phyloP scores from a whole-genome alignment of 805 yeast genomes.

The Starmerella asiatica region DNA sequence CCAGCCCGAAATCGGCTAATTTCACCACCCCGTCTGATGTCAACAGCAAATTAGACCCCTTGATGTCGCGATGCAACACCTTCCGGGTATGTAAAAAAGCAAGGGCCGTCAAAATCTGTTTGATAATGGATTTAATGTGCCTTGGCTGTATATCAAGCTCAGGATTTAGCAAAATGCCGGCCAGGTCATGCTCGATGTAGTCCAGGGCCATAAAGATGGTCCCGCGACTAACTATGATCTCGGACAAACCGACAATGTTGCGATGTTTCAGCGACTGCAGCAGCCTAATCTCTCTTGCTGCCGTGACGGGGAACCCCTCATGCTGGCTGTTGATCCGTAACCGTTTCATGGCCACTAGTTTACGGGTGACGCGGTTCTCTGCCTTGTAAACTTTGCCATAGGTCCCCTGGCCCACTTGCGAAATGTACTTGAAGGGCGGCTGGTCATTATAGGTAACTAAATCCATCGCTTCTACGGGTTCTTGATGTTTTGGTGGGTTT shows the following conservation, averaged over 20 bases:
- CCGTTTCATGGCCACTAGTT: slow-evolving; percentile 73
- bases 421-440: slow-evolving; percentile 49
- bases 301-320: slow-evolving; percentile 94
- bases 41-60: slow-evolving; percentile 81
- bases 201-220: slow-evolving; percentile 83
- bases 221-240: slow-evolving; percentile 69
- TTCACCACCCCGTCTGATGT: slow-evolving; percentile 64
- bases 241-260: slow-evolving; percentile 67
- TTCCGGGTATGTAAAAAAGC: slow-evolving; percentile 56
- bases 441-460: neutral
- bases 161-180: slow-evolving; percentile 74
- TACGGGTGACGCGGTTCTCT: slow-evolving; percentile 49
- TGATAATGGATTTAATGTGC: slow-evolving; percentile 66
- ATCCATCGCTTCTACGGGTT: slow-evolving; percentile 2
- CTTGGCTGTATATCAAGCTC: slow-evolving; percentile 47
- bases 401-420: slow-evolving; percentile 98
- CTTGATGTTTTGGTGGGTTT: too few species aligned
- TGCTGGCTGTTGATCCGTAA: slow-evolving; percentile 73
- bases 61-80: slow-evolving; percentile 76
- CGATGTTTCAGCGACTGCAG: slow-evolving; percentile 71
- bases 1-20: slow-evolving; percentile 92
- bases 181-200: slow-evolving; percentile 83
- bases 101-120: slow-evolving; percentile 64
- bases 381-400: slow-evolving; percentile 95
- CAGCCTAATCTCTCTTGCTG: slow-evolving; percentile 77